Evolutionary conservation across 2,329 filamentous ascomycete genomes (phyloP), one percentile per base, ranked within the genome.

Genomic region (Fusarium denticulatum): DNA sequence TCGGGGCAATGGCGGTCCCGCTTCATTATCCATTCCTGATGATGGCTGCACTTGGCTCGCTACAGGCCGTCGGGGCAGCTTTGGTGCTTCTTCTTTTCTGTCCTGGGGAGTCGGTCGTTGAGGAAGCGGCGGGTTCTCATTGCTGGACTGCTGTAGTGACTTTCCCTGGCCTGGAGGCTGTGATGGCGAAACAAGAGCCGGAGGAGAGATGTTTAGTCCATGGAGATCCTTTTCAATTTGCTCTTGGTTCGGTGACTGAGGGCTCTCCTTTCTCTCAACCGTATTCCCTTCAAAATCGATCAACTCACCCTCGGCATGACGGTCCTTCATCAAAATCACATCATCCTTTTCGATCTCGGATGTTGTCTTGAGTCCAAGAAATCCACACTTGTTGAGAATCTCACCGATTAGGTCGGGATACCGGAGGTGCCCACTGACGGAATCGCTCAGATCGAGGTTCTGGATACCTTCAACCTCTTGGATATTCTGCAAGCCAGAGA

Each of bases 401-500:
- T 87, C 83, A 36, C 84, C 84, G 13, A 86, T 85, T 20, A 89
- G 79, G 3, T 80, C 80, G 0, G 88, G 86, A 71, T 87, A 90
- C 32, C 88, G 84, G 50, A 88, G 78, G 72, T 90, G 88, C 9
- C 87, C 86, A 73, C 82, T 84, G 56, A 90, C 87, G n/a, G 85
- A 82, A 10, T 84, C 83, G 69, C 86, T 89, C 30, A 90, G 80
- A 64, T 90, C 81, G 22, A 89, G 76, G 69, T 89, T 89, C 69
- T 86, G 81, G 79, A 96, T 87, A 6, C 92, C 92, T 10, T 89
- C 87, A 22, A 95, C 89, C 14, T 87, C 88, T 64, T 90, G 77
- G 30, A 97, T 89, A 37, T 90, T 87, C 79, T 97, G 93, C 4
- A 98, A 84, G 1, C 95, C 96, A 0, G 95, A 95, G 46, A 97